Percentiles rank a stretch among this genome's conserved stretches.
Conservation (phyloP, 371 early-diverging fungal species). For the Entomophthora muscae region DNA sequence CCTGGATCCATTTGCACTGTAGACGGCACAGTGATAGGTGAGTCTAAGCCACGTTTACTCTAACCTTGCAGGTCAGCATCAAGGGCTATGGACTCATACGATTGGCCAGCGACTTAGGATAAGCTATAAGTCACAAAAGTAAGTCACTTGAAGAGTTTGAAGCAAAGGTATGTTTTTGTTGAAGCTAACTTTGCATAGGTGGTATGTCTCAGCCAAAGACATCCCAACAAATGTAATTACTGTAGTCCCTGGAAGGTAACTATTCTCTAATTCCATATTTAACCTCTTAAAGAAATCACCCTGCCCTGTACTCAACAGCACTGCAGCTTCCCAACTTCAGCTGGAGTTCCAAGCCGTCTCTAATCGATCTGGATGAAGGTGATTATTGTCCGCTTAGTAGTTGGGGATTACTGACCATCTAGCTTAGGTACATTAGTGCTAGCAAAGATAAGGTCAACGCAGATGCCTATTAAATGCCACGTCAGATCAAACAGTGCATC, state of each 20-base stretch:
- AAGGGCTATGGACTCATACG: not conserved
- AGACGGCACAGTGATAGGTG: not conserved
- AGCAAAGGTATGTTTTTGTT: not conserved
- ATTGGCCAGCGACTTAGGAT: constrained; percentile 2
- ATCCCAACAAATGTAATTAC: not conserved
- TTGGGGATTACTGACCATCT: not conserved
- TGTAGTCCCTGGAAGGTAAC: not conserved
- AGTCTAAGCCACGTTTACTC: not conserved
- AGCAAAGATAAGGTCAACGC: not conserved
- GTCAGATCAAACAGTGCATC: not conserved
- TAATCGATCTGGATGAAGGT: not conserved
- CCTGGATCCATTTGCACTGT: not conserved
- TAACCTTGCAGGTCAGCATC: not conserved
- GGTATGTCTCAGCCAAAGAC: constrained; percentile 1
- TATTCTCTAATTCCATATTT: not conserved
- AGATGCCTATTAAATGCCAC: not conserved
- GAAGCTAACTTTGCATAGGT: not conserved
- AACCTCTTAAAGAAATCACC: not conserved
- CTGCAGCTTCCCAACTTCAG: not conserved
- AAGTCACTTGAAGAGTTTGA: not conserved
- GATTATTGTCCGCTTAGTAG: not conserved
- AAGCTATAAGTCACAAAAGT: not conserved
- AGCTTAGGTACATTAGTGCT: not conserved
- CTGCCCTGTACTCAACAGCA: not conserved
- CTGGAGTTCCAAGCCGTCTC: not conserved